A percentile compares a stretch with the other conserved stretches of the same genome.
Evolutionary conservation across 495 filamentous ascomycete genomes (phyloP).

Genomic region (Neurospora sublineolata): DNA sequence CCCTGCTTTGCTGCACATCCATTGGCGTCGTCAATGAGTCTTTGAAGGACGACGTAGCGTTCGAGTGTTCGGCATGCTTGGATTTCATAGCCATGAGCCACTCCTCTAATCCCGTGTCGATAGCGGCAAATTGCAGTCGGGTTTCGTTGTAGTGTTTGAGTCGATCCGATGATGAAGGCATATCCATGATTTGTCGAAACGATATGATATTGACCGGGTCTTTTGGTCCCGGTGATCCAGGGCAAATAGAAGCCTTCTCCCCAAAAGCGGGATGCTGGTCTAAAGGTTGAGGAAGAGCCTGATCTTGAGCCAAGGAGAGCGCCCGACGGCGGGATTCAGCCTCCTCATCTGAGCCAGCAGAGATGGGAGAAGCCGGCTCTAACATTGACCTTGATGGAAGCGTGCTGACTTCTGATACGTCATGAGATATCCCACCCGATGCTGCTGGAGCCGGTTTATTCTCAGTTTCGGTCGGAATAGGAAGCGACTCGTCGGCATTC

Average conservation of each 20-base stretch:
- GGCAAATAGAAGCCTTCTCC: neutral
- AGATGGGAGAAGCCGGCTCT: conserved; percentile 28
- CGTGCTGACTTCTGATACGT: conserved; percentile 26
- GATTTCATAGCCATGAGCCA: conserved; percentile 50
- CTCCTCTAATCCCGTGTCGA: conserved; percentile 60
- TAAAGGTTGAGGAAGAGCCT: conserved; percentile 21
- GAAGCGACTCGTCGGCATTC: neutral
- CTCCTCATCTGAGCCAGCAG: conserved; percentile 11
- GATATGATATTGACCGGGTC: conserved; percentile 33
- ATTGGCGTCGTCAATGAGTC: conserved; percentile 15
- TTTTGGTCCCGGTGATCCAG: neutral
- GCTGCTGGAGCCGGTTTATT: neutral
- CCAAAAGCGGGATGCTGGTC: conserved; percentile 30
- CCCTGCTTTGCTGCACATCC: conserved; percentile 10
- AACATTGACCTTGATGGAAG: conserved; percentile 15
- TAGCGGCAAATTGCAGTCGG: conserved; percentile 53
- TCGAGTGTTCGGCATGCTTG: conserved; percentile 25
- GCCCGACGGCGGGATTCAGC: conserved; percentile 4
- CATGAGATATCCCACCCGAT: conserved; percentile 17
- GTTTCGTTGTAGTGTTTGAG: conserved; percentile 59
- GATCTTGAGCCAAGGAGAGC: conserved; percentile 34
- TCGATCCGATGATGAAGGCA: conserved; percentile 49
- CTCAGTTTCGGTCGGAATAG: neutral
- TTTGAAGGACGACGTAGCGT: conserved; percentile 15
- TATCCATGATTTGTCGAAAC: conserved; percentile 63